Percentiles rank a stretch among this genome's conserved stretches.
Evolutionary conservation across 2,329 filamentous ascomycete genomes (phyloP).

Genomic region (Tolypocladium guangdongense): DNA sequence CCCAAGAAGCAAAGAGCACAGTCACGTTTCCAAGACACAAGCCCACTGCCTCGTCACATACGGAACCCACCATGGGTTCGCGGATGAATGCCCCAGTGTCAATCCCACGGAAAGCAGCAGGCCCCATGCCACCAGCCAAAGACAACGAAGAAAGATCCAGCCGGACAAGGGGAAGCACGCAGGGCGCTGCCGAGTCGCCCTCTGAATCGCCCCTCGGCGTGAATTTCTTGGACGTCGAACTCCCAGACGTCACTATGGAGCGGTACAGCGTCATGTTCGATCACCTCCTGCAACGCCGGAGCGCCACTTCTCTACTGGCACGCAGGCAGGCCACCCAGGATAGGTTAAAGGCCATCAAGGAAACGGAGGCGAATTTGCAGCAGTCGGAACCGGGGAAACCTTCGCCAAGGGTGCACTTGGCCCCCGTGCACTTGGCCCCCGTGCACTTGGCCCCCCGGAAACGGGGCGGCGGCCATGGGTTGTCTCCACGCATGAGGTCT

Average conservation of each 20-base stretch:
- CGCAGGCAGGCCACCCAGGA: slow-evolving; percentile 49
- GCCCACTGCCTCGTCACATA: neutral
- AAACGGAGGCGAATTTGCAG: slow-evolving; percentile 21
- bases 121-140: neutral
- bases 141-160: neutral
- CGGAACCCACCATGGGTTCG: neutral
- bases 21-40: neutral
- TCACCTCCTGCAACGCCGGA: slow-evolving; percentile 47
- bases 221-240: slow-evolving; percentile 58
- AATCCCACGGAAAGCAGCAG: neutral
- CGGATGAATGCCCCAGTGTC: neutral
- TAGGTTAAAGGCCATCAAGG: slow-evolving; percentile 35
- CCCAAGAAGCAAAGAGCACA: neutral
- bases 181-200: neutral
- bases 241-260: slow-evolving; percentile 72
- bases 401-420: slow-evolving; percentile 26
- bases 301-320: slow-evolving; percentile 31
- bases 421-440: slow-evolving; percentile 29
- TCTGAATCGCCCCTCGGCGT: slow-evolving; percentile 4
- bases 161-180: neutral
- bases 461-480: slow-evolving; percentile 5
- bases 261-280: slow-evolving; percentile 93
- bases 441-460: slow-evolving; percentile 13
- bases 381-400: slow-evolving; percentile 15
- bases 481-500: slow-evolving; percentile 34